Conservation (phyloP, 2,329 filamentous ascomycete genomes). For the Fusarium liriodendri region DNA sequence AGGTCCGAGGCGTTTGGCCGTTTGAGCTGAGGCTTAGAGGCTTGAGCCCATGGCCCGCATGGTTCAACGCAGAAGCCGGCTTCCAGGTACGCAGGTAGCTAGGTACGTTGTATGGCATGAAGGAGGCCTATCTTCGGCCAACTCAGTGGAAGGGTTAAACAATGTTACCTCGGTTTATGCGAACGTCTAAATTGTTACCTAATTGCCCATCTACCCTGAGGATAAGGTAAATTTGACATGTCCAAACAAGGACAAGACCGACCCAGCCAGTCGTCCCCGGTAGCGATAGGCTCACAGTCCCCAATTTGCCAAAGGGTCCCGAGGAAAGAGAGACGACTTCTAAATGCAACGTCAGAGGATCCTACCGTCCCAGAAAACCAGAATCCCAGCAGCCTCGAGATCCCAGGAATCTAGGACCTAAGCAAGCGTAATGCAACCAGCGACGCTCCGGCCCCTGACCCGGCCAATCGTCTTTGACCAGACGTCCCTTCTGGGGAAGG, state of each 20-base stretch:
- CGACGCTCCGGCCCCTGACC: slow-evolving; percentile 38
- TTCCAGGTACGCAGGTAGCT: neutral
- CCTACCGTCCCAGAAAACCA: slow-evolving; percentile 6
- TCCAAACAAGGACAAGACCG: slow-evolving; percentile 24
- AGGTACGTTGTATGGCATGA: neutral
- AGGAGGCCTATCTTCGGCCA: neutral
- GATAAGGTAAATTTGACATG: slow-evolving; percentile 30
- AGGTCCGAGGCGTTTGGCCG: slow-evolving; percentile 11
- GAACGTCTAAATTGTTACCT: slow-evolving; percentile 15
- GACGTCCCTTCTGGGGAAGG: slow-evolving; percentile 34
- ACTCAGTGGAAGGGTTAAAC: slow-evolving; percentile 22
- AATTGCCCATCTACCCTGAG: slow-evolving; percentile 7
- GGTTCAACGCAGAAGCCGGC: neutral
- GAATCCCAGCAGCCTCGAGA: slow-evolving; percentile 15
- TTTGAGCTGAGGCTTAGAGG: slow-evolving; percentile 10
- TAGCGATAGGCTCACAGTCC: slow-evolving; percentile 25
- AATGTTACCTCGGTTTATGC: slow-evolving; percentile 33
- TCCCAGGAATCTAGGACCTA: slow-evolving; percentile 20
- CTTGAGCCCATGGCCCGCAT: slow-evolving; percentile 11
- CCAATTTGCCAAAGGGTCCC: slow-evolving; percentile 22
- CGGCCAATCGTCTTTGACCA: slow-evolving; percentile 36
- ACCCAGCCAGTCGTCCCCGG: slow-evolving; percentile 28
- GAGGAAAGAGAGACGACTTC: slow-evolving; percentile 29
- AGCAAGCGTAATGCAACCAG: slow-evolving; percentile 24
- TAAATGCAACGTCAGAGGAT: slow-evolving; percentile 38